Percentiles rank a stretch among this genome's conserved stretches.
Conservation (phyloP, 78 protist species). For the Cavenderia fasciculata region DNA sequence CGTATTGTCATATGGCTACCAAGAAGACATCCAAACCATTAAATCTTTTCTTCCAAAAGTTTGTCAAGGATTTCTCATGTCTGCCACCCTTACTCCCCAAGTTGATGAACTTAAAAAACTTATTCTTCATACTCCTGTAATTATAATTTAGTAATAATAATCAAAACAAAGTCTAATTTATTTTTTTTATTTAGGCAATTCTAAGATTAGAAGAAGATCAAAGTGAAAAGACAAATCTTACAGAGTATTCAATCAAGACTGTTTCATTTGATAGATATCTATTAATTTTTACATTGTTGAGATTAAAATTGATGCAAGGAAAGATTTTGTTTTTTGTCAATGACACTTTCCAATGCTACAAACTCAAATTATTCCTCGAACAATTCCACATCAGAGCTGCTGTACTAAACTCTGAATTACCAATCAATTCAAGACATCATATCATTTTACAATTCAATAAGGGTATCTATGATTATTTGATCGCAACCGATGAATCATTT, state of each 20-base stretch:
- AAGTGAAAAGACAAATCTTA: conserved; percentile 33
- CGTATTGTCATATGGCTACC: conserved; percentile 87
- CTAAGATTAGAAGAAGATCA: conserved; percentile 64
- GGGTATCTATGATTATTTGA: conserved; percentile 88
- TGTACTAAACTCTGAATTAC: conserved; percentile 86
- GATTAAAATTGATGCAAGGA: conserved; percentile 82
- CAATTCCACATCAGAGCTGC: conserved; percentile 82
- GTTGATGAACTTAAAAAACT: conserved; percentile 78
- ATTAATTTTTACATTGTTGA: conserved; percentile 78
- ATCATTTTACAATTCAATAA: conserved; percentile 86
- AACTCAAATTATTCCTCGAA: conserved; percentile 88
- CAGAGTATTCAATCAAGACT: conserved; percentile 64
- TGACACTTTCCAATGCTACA: conserved; percentile 73
- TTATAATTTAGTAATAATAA: neutral
- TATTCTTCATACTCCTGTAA: conserved; percentile 79
- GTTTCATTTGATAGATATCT: conserved; percentile 75
- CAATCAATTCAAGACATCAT: conserved; percentile 85
- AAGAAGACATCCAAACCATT: conserved; percentile 74
- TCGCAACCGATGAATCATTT: conserved; percentile 89
- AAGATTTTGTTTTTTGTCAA: conserved; percentile 91
- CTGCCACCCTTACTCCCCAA: conserved; percentile 90
- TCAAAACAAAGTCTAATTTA: neutral
- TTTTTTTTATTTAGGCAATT: conserved; percentile 9
- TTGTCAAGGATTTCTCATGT: conserved; percentile 90
- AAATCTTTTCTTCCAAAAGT: conserved; percentile 46